Conservation (phyloP, 768 basidiomycete species). For the Lactifluus echinatus region DNA sequence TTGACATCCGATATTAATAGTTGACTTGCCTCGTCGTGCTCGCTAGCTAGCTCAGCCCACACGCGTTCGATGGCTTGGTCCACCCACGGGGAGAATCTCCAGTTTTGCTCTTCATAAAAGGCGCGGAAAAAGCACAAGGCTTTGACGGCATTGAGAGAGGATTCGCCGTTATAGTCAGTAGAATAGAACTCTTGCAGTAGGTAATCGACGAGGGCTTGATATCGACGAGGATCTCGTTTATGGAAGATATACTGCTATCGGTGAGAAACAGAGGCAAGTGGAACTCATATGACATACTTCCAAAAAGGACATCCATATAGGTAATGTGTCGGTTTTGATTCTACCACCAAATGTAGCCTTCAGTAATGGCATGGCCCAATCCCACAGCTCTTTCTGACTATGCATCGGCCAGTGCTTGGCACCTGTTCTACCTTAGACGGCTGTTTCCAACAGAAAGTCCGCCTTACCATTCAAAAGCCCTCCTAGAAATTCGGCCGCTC, state of each 20-base stretch:
- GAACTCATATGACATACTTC: constrained; percentile 38
- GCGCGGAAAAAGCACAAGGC: constrained; percentile 58
- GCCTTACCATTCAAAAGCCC: constrained; percentile 52
- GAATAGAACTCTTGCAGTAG: constrained; percentile 52
- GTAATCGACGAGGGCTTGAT: constrained; percentile 72
- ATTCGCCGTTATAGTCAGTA: constrained; percentile 73
- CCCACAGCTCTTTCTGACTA: constrained; percentile 65
- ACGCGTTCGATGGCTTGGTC: constrained; percentile 56
- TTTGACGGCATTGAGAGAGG: constrained; percentile 74
- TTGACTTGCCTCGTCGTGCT: constrained; percentile 65
- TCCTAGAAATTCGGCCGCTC: constrained; percentile 76
- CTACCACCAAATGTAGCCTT: constrained; percentile 56
- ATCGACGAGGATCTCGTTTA: constrained; percentile 73
- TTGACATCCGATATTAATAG: constrained; percentile 4
- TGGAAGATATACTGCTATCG: constrained; percentile 58
- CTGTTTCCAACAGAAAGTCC: neutral
- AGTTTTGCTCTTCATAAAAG: constrained; percentile 64
- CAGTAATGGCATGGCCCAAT: constrained; percentile 68
- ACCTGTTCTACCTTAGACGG: constrained; percentile 33
- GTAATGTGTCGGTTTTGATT: constrained; percentile 74
- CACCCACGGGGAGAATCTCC: constrained; percentile 77
- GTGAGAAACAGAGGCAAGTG: neutral
- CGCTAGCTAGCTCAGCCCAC: constrained; percentile 63
- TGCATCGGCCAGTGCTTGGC: constrained; percentile 79
- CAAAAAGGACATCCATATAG: constrained; percentile 71